Evolutionary conservation across 129 eudicot species (phyloP).

Genomic region (Lactuca saligna): DNA sequence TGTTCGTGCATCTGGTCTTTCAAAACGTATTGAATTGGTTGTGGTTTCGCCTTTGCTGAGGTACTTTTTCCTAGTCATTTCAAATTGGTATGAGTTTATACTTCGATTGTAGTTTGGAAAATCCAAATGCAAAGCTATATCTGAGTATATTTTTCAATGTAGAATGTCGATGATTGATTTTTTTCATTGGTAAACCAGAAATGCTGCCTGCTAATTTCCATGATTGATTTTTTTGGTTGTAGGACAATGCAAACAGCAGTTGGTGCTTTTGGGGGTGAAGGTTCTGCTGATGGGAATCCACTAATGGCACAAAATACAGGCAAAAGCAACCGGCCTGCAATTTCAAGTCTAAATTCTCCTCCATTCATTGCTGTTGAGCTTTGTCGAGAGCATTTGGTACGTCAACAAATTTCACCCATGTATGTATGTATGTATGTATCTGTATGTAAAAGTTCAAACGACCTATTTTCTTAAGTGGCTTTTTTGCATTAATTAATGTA

Average conservation of each 20-base stretch:
- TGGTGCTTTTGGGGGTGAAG: constrained; percentile 90
- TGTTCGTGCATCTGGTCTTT: constrained; percentile 67
- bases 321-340: constrained; percentile 64
- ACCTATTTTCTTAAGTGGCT: no score
- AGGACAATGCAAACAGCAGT: constrained; percentile 99
- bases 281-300: constrained; percentile 47
- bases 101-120: no score
- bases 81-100: neutral
- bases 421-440: neutral
- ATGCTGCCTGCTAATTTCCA: no score
- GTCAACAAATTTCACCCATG: neutral
- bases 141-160: no score
- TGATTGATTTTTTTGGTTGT: constrained; percentile 20
- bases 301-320: constrained; percentile 77
- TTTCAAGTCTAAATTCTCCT: constrained; percentile 78
- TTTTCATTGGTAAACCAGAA: no score
- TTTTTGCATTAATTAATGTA: no score
- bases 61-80: constrained; percentile 35
- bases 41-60: constrained; percentile 83
- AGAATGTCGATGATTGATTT: no score
- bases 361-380: constrained; percentile 78
- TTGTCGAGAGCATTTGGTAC: constrained; percentile 93
- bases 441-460: no score
- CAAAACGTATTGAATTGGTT: constrained; percentile 62
- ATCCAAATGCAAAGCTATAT: no score